These are phyloP conservation scores for Ophiorrhiza pumila DNA, from an alignment of 257 asterid species.

Conservation along the genomic window DNA sequence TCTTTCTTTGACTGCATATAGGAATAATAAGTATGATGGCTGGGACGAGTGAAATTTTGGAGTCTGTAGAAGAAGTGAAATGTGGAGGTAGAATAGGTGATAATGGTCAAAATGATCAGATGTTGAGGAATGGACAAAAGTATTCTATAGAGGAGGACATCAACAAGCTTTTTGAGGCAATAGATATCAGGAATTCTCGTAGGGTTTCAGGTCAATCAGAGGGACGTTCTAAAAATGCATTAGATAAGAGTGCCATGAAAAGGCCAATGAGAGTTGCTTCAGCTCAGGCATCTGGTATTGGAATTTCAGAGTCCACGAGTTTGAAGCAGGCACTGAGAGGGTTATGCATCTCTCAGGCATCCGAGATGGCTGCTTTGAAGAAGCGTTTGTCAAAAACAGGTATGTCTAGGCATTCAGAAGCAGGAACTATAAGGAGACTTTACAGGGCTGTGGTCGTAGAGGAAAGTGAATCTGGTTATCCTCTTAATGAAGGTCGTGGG, in stretches of 20 bases:
- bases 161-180: conserved; percentile 68
- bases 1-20: conserved; percentile 15
- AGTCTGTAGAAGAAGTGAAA: conserved; percentile 39
- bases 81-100: conserved; percentile 27
- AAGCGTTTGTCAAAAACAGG: conserved; percentile 51
- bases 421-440: conserved; percentile 46
- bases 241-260: conserved; percentile 73
- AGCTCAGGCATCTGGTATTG: conserved; percentile 57
- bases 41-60: conserved; percentile 58
- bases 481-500: conserved; percentile 33
- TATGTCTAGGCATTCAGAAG: conserved; percentile 40
- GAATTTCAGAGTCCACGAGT: conserved; percentile 62
- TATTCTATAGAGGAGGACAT: conserved; percentile 58
- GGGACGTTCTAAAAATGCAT: conserved; percentile 28
- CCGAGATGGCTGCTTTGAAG: conserved; percentile 89
- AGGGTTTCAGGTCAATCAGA: conserved; percentile 35
- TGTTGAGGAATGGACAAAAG: conserved; percentile 32
- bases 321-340: conserved; percentile 96
- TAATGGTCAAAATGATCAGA: conserved; percentile 22
- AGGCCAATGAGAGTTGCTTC: conserved; percentile 63
- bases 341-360: conserved; percentile 91
- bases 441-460: conserved; percentile 38
- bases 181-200: conserved; percentile 46
- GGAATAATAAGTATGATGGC: conserved; percentile 33
- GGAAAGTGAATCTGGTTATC: conserved; percentile 31